phyloP scores from a whole-genome alignment of 306 rosid species.

The peach (Prunus persica) region Prunus_persica_NCBIv2 NC_034010.1:877001-877500 shows the following conservation, averaged over 20 bases:
- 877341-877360: background rate
- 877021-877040: background rate
- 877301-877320: conserved; percentile 27
- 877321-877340: background rate
- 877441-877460: background rate
- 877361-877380: background rate
- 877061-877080: background rate
- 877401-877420: background rate
- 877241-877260: conserved; percentile 41
- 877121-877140: background rate
- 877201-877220: background rate
- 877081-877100: conserved; percentile 4
- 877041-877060: background rate
- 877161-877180: background rate
- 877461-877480: conserved; percentile 35
- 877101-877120: background rate
- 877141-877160: background rate
- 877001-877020: conserved; percentile 3
- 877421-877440: background rate
- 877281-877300: conserved; percentile 38
- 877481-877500: conserved; percentile 42
- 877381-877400: background rate
- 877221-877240: background rate
- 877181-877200: background rate
- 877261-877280: conserved; percentile 34